Conservation (phyloP, 2,329 filamentous ascomycete genomes). For the Elsinoe arachidis region DNA sequence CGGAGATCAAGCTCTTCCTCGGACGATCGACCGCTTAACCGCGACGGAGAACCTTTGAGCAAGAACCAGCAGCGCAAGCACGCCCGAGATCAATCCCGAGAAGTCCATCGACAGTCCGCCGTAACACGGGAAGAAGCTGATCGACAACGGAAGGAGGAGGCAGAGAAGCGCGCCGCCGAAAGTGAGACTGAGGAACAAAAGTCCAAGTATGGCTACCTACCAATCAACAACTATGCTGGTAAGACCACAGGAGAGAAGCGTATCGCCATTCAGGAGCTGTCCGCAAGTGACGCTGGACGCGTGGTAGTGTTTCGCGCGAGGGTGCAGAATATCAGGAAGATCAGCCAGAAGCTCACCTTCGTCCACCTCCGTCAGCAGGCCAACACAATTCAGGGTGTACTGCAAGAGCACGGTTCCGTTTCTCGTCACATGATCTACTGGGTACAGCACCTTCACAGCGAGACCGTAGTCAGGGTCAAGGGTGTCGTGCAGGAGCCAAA, state of each 20-base stretch:
- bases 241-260: conserved; percentile 41
- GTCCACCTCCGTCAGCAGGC: conserved; percentile 78
- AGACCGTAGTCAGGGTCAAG: conserved; percentile 68
- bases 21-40: conserved; percentile 37
- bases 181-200: conserved; percentile 52
- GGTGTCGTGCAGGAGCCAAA: conserved; percentile 66
- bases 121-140: conserved; percentile 38
- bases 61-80: conserved; percentile 43
- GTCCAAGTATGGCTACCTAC: conserved; percentile 49
- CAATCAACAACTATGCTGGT: conserved; percentile 50
- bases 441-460: conserved; percentile 72
- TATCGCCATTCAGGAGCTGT: conserved; percentile 44
- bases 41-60: conserved; percentile 42
- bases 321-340: conserved; percentile 68
- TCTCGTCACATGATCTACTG: conserved; percentile 74
- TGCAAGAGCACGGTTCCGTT: conserved; percentile 54
- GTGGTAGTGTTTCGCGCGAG: conserved; percentile 60
- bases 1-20: conserved; percentile 25
- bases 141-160: conserved; percentile 39
- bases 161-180: conserved; percentile 39
- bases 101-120: conserved; percentile 36
- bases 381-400: conserved; percentile 73
- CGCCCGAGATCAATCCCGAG: conserved; percentile 36
- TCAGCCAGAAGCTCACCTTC: conserved; percentile 78
- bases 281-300: conserved; percentile 46